phyloP scores from a whole-genome alignment of 805 yeast species.

The baker's yeast (Saccharomyces cerevisiae) region DNA sequence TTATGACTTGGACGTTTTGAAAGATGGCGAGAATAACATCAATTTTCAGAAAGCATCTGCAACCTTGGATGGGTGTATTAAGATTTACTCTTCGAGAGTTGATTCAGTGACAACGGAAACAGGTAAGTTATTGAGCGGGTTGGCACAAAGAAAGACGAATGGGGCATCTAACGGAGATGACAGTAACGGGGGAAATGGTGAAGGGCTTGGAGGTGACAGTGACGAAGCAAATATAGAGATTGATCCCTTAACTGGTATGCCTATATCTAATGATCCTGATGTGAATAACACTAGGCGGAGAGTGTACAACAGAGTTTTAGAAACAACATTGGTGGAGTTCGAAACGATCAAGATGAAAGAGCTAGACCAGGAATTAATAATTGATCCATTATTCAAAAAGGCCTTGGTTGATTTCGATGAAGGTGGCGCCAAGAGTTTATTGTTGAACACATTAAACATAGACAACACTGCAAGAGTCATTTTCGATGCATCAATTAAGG shows the following conservation, averaged over 20 bases:
- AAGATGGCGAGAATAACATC: slow-evolving; percentile 66
- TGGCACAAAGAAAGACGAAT: slow-evolving; percentile 39
- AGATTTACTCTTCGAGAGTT: slow-evolving; percentile 82
- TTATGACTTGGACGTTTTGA: slow-evolving; percentile 66
- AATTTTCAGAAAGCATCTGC: slow-evolving; percentile 88
- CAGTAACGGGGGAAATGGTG: slow-evolving; percentile 20
- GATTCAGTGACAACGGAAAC: slow-evolving; percentile 91
- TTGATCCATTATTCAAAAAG: slow-evolving; percentile 69
- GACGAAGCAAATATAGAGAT: slow-evolving; percentile 22
- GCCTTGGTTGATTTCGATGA: slow-evolving; percentile 74
- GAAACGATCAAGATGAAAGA: slow-evolving; percentile 44
- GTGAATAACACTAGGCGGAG: slow-evolving; percentile 21
- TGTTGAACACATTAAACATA: slow-evolving; percentile 52
- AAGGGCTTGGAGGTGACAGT: slow-evolving; percentile 12
- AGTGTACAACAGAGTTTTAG: slow-evolving; percentile 25
- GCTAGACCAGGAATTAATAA: slow-evolving; percentile 54
- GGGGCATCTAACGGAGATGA: slow-evolving; percentile 14
- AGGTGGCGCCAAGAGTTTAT: slow-evolving; percentile 68
- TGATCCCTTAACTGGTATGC: slow-evolving; percentile 30
- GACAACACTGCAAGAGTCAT: slow-evolving; percentile 49
- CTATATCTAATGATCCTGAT: slow-evolving; percentile 21
- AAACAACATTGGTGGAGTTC: slow-evolving; percentile 45
- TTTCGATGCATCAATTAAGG: slow-evolving; percentile 49
- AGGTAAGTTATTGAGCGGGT: slow-evolving; percentile 70
- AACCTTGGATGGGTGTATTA: slow-evolving; percentile 89